phyloP scores from a whole-genome alignment of 139 green algal genomes.

The Haematococcus sp. region DNA sequence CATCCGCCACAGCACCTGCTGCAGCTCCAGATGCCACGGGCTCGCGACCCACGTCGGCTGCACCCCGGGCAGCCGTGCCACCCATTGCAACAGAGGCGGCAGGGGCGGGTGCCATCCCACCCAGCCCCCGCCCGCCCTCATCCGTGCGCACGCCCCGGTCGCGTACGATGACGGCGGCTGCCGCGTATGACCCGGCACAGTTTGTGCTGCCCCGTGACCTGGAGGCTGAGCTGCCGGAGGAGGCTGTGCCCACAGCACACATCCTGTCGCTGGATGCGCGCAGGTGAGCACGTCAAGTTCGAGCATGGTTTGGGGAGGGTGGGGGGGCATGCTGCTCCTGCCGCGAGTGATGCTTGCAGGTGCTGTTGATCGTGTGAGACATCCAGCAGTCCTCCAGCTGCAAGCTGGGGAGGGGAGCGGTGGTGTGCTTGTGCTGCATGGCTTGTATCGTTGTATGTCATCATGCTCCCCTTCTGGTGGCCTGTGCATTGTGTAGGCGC shows the following conservation, averaged over 20 bases:
- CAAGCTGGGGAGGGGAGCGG: too few relatives aligned
- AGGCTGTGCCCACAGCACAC: not conserved
- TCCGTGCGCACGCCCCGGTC: too few relatives aligned
- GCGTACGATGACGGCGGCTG: not conserved
- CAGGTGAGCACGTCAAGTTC: not conserved
- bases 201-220: not conserved
- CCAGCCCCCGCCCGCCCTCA: not conserved
- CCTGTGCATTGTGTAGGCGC: slow-evolving; percentile 26
- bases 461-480: too few relatives aligned
- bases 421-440: too few relatives aligned
- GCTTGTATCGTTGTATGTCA: too few relatives aligned
- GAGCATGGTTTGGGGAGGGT: too few relatives aligned
- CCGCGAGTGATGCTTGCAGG: too few relatives aligned
- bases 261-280: slow-evolving; percentile 20
- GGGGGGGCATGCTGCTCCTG: too few relatives aligned
- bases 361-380: too few relatives aligned
- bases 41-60: not conserved
- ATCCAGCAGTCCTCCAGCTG: too few relatives aligned
- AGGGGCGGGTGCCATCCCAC: not conserved
- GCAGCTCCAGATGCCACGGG: not conserved
- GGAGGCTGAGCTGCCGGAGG: not conserved
- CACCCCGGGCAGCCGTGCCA: not conserved
- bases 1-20: slow-evolving; percentile 1
- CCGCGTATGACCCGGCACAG: not conserved
- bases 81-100: not conserved